These are phyloP conservation scores for Arabidopsis thaliana DNA, from an alignment of 345 rosid genomes.

Conservation along the genomic window DNA sequence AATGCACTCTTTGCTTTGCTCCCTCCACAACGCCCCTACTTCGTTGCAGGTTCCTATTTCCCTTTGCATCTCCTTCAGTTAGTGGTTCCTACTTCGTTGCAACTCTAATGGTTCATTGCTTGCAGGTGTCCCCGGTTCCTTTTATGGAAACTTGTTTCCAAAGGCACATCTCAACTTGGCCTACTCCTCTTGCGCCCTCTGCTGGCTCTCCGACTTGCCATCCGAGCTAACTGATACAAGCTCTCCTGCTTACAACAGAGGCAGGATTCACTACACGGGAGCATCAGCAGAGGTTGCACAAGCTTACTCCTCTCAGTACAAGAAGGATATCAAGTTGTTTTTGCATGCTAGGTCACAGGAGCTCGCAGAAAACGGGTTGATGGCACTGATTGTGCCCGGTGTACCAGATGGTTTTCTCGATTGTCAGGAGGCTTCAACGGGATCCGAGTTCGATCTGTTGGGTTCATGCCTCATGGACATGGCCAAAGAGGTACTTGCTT, in stretches of 20 bases:
- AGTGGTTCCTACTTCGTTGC: no score
- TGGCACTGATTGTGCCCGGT: constrained; percentile 46
- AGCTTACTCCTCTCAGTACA: constrained; percentile 49
- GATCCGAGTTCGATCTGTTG: constrained; percentile 34
- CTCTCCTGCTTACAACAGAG: constrained; percentile 52
- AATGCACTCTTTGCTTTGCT: constrained; percentile 54
- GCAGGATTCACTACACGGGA: constrained; percentile 48
- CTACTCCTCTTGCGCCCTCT: constrained; percentile 47
- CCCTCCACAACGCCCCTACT: constrained; percentile 41
- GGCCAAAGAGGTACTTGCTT: constrained; percentile 46
- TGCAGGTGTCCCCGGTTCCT: constrained; percentile 52
- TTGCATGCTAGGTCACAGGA: constrained; percentile 52
- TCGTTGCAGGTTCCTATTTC: constrained; percentile 29
- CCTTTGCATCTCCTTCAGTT: neutral
- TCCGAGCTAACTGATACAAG: constrained; percentile 35
- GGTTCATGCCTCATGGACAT: constrained; percentile 52
- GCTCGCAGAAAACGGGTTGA: constrained; percentile 46
- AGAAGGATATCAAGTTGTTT: constrained; percentile 48
- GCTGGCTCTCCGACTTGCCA: constrained; percentile 50
- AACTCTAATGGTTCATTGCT: neutral
- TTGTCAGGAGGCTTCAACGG: constrained; percentile 26
- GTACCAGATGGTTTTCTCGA: constrained; percentile 40
- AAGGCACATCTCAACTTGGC: constrained; percentile 44
- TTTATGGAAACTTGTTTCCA: constrained; percentile 49
- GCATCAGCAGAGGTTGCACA: constrained; percentile 42